Percentiles rank a stretch among this genome's conserved stretches.
Conservation (phyloP, 2,329 filamentous ascomycete species). For the Trichoderma lentiforme region DNA sequence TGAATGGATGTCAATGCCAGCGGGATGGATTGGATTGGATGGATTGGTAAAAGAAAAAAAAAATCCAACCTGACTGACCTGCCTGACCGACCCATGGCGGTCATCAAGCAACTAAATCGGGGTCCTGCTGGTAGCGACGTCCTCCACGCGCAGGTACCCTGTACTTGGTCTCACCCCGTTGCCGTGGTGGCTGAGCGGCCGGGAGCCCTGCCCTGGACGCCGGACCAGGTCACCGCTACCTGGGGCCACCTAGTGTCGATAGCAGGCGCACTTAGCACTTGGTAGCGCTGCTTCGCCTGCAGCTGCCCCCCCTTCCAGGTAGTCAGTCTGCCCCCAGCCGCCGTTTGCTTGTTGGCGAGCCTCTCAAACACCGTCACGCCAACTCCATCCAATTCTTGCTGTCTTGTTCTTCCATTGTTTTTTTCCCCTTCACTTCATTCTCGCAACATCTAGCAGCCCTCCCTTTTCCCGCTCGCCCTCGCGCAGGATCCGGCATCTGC, state of each 20-base stretch:
- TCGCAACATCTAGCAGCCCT: constrained; percentile 13
- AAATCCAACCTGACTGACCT: neutral
- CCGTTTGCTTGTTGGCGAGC: constrained; percentile 18
- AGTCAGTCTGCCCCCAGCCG: constrained; percentile 2
- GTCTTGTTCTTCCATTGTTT: neutral
- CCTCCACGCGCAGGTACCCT: neutral
- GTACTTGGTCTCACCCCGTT: constrained; percentile 12
- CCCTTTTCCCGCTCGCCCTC: constrained; percentile 13
- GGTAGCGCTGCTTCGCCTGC: constrained; percentile 16
- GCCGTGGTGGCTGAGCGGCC: constrained; percentile 15
- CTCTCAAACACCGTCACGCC: constrained; percentile 9
- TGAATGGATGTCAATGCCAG: neutral
- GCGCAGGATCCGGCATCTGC: constrained; percentile 18
- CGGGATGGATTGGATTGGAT: neutral
- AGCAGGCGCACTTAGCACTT: constrained; percentile 9
- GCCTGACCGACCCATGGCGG: neutral
- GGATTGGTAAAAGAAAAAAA: neutral
- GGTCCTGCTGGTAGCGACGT: neutral
- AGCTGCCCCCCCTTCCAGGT: constrained; percentile 8
- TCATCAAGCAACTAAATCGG: neutral
- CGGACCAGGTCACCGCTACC: constrained; percentile 13
- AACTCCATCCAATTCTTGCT: constrained; percentile 14
- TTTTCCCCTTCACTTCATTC: neutral
- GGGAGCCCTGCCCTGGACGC: constrained; percentile 8
- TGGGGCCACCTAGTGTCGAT: constrained; percentile 5